Conservation (phyloP, 2,329 filamentous ascomycete species). For the Didymella exigua region DNA sequence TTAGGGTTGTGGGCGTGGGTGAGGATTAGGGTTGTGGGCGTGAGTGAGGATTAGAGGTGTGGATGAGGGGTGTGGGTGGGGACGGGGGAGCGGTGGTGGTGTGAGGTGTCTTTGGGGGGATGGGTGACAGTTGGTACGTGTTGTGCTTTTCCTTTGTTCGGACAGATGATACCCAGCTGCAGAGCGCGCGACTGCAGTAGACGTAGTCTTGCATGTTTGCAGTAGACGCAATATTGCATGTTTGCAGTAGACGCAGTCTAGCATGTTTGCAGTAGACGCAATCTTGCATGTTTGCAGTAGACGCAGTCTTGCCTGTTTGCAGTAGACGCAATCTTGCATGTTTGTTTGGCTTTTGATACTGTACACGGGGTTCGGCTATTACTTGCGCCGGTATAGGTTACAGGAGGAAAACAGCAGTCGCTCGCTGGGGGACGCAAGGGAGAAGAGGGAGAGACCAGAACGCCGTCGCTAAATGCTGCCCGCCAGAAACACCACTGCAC, state of each 20-base stretch:
- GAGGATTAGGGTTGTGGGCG: too few relatives aligned
- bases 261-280: too few relatives aligned
- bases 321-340: too few relatives aligned
- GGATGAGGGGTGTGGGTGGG: too few relatives aligned
- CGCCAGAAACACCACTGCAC: slow-evolving; percentile 19
- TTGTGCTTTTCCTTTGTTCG: neutral
- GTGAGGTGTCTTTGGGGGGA: neutral
- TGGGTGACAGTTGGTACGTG: neutral
- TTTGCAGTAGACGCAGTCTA: too few relatives aligned
- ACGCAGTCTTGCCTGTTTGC: too few relatives aligned
- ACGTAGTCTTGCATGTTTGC: neutral
- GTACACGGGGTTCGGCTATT: neutral
- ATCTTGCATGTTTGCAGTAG: too few relatives aligned
- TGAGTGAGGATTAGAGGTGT: too few relatives aligned
- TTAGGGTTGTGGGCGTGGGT: too few relatives aligned
- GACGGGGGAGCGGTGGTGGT: neutral
- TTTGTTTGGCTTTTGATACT: slow-evolving; percentile 4
- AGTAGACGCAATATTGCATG: too few relatives aligned
- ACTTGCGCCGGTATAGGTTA: neutral
- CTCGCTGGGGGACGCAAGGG: too few relatives aligned
- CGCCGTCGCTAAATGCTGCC: slow-evolving; percentile 42
- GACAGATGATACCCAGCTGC: slow-evolving; percentile 15
- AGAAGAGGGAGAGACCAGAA: slow-evolving; percentile 22
- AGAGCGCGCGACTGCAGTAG: neutral
- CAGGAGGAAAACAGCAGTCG: too few relatives aligned